Evolutionary conservation across 2,329 filamentous ascomycete genomes (phyloP).

Genomic region (Nothopassalora personata): DNA sequence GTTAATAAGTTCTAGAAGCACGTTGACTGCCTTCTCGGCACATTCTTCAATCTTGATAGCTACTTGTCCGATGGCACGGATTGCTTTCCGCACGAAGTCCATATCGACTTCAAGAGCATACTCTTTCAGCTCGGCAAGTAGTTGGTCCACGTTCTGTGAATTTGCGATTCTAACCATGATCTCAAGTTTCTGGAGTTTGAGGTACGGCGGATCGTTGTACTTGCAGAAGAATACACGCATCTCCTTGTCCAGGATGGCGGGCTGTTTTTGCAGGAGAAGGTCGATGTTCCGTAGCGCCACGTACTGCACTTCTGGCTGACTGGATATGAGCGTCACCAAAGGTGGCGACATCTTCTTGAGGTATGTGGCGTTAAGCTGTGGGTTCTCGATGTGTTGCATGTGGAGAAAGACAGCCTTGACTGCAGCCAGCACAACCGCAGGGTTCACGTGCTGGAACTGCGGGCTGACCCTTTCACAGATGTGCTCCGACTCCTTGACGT

Average conservation of each 20-base stretch:
- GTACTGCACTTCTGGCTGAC: constrained; percentile 94
- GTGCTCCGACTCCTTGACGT: constrained; percentile 93
- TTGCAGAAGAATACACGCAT: constrained; percentile 99
- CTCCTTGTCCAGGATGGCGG: constrained; percentile 94
- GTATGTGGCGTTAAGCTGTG: constrained; percentile 76
- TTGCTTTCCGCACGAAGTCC: constrained; percentile 92
- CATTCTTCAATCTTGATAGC: constrained; percentile 97
- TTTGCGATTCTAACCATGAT: constrained; percentile 99
- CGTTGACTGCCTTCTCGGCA: constrained; percentile 92
- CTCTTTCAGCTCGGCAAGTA: constrained; percentile 90
- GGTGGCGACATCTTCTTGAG: constrained; percentile 98
- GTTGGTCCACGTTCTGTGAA: constrained; percentile 90
- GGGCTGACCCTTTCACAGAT: constrained; percentile 95
- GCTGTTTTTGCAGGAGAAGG: constrained; percentile 87
- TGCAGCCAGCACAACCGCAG: constrained; percentile 92
- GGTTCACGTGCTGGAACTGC: constrained; percentile 97
- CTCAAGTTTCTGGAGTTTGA: constrained; percentile 95
- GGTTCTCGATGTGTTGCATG: constrained; percentile 71
- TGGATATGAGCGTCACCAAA: constrained; percentile 89
- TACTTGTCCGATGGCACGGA: constrained; percentile 94
- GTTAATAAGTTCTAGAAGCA: constrained; percentile 85
- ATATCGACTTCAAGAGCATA: constrained; percentile 98
- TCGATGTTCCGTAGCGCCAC: constrained; percentile 96
- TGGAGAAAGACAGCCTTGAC: constrained; percentile 97
- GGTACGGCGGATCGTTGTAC: constrained; percentile 96